Evolutionary conservation across 164 flowering plant species (phyloP).

Genomic region (Aristolochia contorta): DNA sequence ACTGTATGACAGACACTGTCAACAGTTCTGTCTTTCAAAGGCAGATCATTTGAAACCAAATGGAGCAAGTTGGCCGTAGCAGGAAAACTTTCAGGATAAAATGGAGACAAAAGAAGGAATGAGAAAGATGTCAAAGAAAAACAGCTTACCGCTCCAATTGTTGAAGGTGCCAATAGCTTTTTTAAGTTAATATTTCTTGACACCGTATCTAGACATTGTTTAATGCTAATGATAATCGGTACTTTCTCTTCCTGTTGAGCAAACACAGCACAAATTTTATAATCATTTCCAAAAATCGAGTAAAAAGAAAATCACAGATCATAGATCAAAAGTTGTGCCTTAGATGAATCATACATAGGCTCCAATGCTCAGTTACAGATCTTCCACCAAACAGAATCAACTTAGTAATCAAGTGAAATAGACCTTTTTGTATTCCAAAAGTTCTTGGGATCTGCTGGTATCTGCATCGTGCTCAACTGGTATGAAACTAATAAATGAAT

Average conservation of each 20-base stretch:
- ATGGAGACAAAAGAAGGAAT: background rate
- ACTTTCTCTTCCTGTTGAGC: constrained; percentile 11
- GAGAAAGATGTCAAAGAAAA: background rate
- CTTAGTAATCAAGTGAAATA: background rate
- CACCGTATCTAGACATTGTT: constrained; percentile 11
- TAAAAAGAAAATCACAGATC: background rate
- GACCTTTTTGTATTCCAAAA: background rate
- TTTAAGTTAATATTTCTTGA: constrained; percentile 26
- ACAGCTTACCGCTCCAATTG: constrained; percentile 43
- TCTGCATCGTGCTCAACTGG: constrained; percentile 12
- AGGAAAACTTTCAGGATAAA: background rate
- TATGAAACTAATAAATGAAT: constrained; percentile 12
- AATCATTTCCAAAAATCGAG: background rate
- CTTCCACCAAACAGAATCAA: background rate
- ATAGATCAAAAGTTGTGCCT: background rate
- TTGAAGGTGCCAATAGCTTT: constrained; percentile 49
- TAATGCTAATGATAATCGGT: constrained; percentile 14
- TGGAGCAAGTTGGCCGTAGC: background rate
- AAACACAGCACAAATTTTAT: background rate
- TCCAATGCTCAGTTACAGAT: background rate
- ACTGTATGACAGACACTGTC: too few relatives aligned
- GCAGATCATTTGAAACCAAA: too few relatives aligned
- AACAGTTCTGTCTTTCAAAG: too few relatives aligned
- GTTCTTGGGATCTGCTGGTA: constrained; percentile 8
- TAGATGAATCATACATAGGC: background rate